Evolutionary conservation across 805 yeast species (phyloP), one percentile per base, ranked within the genome.

Genomic region (Tetrapisispora fleetii): DNA sequence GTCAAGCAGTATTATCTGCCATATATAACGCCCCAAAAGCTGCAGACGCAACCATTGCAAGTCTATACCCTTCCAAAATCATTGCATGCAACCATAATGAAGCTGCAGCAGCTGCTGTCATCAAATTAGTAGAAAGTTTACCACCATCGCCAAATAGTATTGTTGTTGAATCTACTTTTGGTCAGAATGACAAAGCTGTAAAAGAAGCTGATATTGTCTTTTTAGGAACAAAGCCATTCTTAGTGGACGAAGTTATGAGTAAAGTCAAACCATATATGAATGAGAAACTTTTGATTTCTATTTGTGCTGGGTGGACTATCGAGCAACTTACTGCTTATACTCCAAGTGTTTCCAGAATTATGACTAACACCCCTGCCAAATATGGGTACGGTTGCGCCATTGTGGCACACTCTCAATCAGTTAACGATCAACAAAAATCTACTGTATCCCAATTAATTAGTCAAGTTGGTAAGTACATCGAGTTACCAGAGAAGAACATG

Each of bases 291-390:
- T 63, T 91, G 27, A 81, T 91, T 49, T 86, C 96, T 4, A 70
- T 93, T 52, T 79, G 89, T 57, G 98, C 99, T 2, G 99, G 99
- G 14, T 85, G 88, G 78, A 86, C 95, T 17, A 81, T 90, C 52
- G 80, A 72, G 18, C 85, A 85, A 62, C 73, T 89, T 56, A 53
- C 63, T 18, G 59, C 64, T 1, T 76, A 79, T 58, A 71, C 85
- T 10, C 50, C 63, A 45, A 70, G 73, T 50, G 80, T 91, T 32
- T 86, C 95, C 21, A 77, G 95, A 53, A 95, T 95, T n/a, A 90
- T 95, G 95, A 91, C 99, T 42, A 93, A 91, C 69, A 93, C 99
- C 0, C 97, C 99, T 3, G 95, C 96, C 18, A 82, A 83, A 64
- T 86, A 78, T 65, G 96, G 97, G 21, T 79, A 82, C 57, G 99